Percentiles rank a stretch among this genome's conserved stretches.
phyloP scores from a whole-genome alignment of 352 stramenopile species.

The Elongisporangium anandrum region DNA sequence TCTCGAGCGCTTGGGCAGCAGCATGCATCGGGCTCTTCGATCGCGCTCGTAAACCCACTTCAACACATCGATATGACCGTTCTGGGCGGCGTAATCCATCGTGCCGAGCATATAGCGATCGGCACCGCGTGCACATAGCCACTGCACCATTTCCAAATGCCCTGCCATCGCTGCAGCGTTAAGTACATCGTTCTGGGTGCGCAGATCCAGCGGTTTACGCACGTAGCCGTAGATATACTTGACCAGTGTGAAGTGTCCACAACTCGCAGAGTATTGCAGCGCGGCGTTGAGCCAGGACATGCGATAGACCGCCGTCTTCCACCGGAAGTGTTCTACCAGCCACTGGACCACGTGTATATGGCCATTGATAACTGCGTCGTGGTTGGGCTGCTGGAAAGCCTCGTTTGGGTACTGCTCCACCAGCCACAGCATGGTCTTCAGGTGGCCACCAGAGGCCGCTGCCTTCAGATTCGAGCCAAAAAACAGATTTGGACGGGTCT shows the following conservation, averaged over 20 bases:
- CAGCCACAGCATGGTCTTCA: neutral
- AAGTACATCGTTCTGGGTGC: neutral
- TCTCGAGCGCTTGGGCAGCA: neutral
- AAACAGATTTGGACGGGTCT: neutral
- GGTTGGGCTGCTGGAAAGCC: neutral
- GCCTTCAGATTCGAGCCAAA: neutral
- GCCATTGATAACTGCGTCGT: constrained; percentile 2
- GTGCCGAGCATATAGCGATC: constrained; percentile 36
- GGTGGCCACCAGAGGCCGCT: neutral
- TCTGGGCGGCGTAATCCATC: constrained; percentile 37
- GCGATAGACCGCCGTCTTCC: neutral
- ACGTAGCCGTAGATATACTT: neutral
- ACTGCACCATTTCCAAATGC: constrained; percentile 4
- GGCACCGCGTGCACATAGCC: neutral
- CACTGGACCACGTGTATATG: constrained; percentile 26
- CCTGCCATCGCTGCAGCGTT: neutral
- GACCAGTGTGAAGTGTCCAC: neutral
- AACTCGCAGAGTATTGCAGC: neutral
- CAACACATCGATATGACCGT: constrained; percentile 47
- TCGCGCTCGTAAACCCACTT: constrained; percentile 12
- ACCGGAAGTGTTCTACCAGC: constrained; percentile 12
- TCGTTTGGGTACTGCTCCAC: neutral
- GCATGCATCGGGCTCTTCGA: neutral
- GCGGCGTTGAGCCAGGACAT: neutral
- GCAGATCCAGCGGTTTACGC: neutral